phyloP scores from a whole-genome alignment of 2,329 filamentous ascomycete genomes.

The Sphaceloma murrayae region DNA sequence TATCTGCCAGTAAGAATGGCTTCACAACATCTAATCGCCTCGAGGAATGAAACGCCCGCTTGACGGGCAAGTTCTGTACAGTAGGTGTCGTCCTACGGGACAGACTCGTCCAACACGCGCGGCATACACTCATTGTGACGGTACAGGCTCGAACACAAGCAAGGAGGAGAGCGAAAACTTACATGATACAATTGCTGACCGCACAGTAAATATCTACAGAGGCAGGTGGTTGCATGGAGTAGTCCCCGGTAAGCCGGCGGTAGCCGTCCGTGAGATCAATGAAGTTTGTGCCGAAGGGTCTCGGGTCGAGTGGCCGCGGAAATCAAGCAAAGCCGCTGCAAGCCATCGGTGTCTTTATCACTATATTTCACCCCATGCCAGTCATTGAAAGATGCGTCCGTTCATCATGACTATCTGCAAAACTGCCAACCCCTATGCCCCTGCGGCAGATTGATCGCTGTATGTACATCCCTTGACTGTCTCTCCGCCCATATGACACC shows the following conservation, averaged over 20 bases:
- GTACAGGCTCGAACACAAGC: neutral
- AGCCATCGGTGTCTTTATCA: too few species aligned
- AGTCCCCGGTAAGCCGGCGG: neutral
- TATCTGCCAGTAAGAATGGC: slow-evolving; percentile 73
- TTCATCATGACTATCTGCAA: slow-evolving; percentile 8
- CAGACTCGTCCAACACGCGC: slow-evolving; percentile 5
- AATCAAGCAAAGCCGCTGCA: neutral
- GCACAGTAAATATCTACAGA: slow-evolving; percentile 5
- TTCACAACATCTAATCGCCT: slow-evolving; percentile 47
- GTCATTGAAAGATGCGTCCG: too few species aligned
- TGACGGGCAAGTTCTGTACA: slow-evolving; percentile 2
- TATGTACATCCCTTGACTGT: slow-evolving; percentile 4
- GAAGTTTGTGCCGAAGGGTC: neutral
- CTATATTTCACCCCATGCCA: too few species aligned
- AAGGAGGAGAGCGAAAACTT: neutral
- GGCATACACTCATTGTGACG: slow-evolving; percentile 13
- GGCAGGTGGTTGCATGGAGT: slow-evolving; percentile 13
- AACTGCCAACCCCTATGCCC: too few species aligned
- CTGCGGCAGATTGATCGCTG: too few species aligned
- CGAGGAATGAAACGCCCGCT: slow-evolving; percentile 24
- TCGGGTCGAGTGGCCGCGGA: neutral
- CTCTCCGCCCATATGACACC: neutral
- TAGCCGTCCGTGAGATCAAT: neutral
- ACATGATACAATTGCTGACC: neutral
- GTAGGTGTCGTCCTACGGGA: neutral